Evolutionary conservation across 2,329 filamentous ascomycete genomes (phyloP).

Genomic region (Penicillium crustosum): DNA sequence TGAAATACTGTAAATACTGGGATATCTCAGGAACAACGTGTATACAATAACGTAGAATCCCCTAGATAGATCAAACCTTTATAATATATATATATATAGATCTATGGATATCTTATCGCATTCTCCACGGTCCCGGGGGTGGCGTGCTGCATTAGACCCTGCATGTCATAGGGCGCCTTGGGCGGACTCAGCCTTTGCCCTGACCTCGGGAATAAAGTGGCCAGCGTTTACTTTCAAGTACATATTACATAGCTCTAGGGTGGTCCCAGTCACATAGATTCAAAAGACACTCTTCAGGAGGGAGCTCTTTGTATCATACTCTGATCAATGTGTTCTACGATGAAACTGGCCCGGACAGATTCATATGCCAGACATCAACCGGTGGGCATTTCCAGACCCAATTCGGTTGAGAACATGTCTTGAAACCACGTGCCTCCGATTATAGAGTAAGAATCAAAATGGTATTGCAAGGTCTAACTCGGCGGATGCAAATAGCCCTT

Average conservation of each 20-base stretch:
- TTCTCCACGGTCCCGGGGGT: constrained; percentile 15
- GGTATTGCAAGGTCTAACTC: constrained; percentile 40
- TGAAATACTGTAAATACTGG: neutral
- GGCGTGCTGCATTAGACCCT: constrained; percentile 16
- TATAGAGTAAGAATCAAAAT: constrained; percentile 25
- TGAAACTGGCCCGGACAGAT: neutral
- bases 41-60: neutral
- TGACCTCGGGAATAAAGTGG: neutral
- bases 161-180: constrained; percentile 9
- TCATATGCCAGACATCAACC: neutral
- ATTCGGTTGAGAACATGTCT: neutral
- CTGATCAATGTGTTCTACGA: constrained; percentile 5
- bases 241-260: neutral
- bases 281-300: neutral
- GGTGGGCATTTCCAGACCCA: neutral
- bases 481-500: constrained; percentile 38
- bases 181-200: neutral
- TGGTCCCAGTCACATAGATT: neutral
- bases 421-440: neutral
- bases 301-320: neutral
- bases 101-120: constrained; percentile 5
- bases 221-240: neutral
- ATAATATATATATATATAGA: neutral
- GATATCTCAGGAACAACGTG: neutral
- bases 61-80: neutral